A percentile compares a stretch with the other conserved stretches of the same genome.
Evolutionary conservation across 768 basidiomycete genomes (phyloP).

Genomic region (Sarcodon sp.): DNA sequence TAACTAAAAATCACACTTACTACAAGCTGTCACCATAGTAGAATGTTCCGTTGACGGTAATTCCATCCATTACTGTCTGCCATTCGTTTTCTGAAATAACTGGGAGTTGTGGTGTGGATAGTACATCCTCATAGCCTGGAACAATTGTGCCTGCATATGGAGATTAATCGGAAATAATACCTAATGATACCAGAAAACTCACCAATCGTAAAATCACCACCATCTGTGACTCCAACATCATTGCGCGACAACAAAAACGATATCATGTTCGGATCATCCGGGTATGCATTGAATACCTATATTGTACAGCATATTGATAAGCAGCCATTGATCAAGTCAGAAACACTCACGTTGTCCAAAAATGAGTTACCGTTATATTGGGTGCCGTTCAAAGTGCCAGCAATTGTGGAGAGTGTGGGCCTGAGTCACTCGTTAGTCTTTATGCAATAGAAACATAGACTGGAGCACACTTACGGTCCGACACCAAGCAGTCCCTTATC

Average conservation of each 20-base stretch:
- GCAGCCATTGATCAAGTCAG: too few species aligned
- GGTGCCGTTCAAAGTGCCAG: neutral
- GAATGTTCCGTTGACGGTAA: slow-evolving; percentile 8
- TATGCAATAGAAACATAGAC: too few species aligned
- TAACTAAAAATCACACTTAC: neutral
- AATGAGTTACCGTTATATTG: slow-evolving; percentile 1
- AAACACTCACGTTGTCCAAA: neutral
- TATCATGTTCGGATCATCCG: slow-evolving; percentile 3
- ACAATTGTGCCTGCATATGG: too few species aligned
- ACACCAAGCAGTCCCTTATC: slow-evolving; percentile 6
- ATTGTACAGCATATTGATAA: too few species aligned
- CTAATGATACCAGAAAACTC: neutral
- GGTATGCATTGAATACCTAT: slow-evolving; percentile 1
- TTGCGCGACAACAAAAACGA: slow-evolving; percentile 8
- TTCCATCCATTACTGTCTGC: slow-evolving; percentile 6
- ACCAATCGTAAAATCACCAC: slow-evolving; percentile 9
- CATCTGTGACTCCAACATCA: slow-evolving; percentile 5
- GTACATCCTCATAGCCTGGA: too few species aligned
- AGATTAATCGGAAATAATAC: too few species aligned
- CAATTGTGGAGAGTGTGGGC: neutral
- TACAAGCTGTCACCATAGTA: slow-evolving; percentile 3
- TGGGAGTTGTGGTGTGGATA: neutral
- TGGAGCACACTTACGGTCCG: slow-evolving; percentile 1
- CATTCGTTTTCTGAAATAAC: slow-evolving; percentile 2
- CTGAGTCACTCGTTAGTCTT: neutral